Base-by-base conservation (phyloP, 306 rosid species). In the Carpinus fangiana region DNA sequence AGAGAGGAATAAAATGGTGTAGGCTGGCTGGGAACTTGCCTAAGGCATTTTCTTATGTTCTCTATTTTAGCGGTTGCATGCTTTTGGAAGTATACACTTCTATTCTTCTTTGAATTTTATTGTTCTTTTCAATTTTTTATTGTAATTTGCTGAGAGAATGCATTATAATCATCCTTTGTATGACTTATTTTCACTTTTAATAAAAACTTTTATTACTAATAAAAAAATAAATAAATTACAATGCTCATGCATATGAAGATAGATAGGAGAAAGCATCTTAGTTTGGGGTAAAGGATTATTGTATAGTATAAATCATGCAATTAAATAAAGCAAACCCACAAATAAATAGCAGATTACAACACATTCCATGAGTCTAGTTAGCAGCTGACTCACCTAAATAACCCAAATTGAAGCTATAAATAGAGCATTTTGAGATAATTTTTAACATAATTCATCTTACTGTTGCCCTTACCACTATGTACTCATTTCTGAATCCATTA, bases 401-500 rank as follows among this genome's bases (percentile, higher is more conserved):
- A n/a, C 78, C 41, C 20, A 41, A 62, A 64, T 62, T 52, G 76
- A 75, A 21, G 69, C 72, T 16, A 52, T n/a, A 67, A 74, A 82
- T 67, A 55, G 43, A 76, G 41, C 28, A 18, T 56, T 26, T 65
- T 65, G 28, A 74, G 72, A 71, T 70, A 46, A 10, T 74, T 21
- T 66, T 56, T 16, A 72, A 77, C 20, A 43, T 41, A 47, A 76
- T 80, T 51, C 56, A 74, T n/a, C 57, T 38, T 21, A 47, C 70
- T 55, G 68, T 56, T 57, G 61, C 78, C 46, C 85, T 81, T 82
- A 95, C 99, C 97, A 95, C 99, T 74, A 95, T 95, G 87, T 95
- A 95, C 75, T 95, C 96, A 56, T 95, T 93, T 90, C 98, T 92
- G 82, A 95, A 95, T 70, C 99, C 98, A 84, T 79, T 91, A 23